A percentile compares a stretch with the other conserved stretches of the same genome.
Conservation (phyloP, 2,329 filamentous ascomycete species). For the Blastomyces silverae region DNA sequence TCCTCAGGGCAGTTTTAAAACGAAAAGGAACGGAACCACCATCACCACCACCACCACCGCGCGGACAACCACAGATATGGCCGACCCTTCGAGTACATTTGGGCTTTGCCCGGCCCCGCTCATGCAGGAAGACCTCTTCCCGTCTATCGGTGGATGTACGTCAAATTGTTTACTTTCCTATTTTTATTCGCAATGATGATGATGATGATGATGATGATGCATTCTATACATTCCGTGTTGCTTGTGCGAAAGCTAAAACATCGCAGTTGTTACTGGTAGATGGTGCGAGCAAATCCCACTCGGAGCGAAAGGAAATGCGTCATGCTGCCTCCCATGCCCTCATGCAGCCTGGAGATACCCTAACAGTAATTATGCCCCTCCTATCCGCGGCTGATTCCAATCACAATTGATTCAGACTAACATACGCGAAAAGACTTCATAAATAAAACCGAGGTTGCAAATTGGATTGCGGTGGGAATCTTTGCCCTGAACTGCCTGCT, state of each 20-base stretch:
- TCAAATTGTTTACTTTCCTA: slow-evolving; percentile 5
- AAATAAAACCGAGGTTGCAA: slow-evolving; percentile 58
- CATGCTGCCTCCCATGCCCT: slow-evolving; percentile 88
- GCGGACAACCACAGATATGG: slow-evolving; percentile 6
- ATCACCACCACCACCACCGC: not conserved
- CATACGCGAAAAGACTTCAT: slow-evolving; percentile 41
- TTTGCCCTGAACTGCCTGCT: slow-evolving; percentile 67
- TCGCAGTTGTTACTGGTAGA: slow-evolving; percentile 53
- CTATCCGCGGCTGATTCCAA: not conserved
- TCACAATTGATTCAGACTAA: slow-evolving; percentile 17
- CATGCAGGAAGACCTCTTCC: slow-evolving; percentile 57
- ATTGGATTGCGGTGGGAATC: slow-evolving; percentile 73
- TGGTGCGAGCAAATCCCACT: slow-evolving; percentile 48
- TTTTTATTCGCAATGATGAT: not conserved
- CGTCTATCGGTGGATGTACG: slow-evolving; percentile 57
- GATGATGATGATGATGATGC: not conserved
- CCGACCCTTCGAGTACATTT: slow-evolving; percentile 12
- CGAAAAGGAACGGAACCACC: slow-evolving; percentile 6
- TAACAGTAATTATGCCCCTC: slow-evolving; percentile 44
- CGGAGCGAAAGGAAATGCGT: slow-evolving; percentile 42
- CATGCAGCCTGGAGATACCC: slow-evolving; percentile 68
- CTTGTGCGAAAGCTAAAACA: slow-evolving; percentile 11
- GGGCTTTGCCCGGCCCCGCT: slow-evolving; percentile 64
- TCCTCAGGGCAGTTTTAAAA: slow-evolving; percentile 8
- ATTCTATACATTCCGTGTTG: slow-evolving; percentile 47